Percentiles rank a stretch among this genome's conserved stretches.
phyloP scores from a whole-genome alignment of 225 moss, liverwort and hornwort species.

The Antitrichia curtipendula region DNA sequence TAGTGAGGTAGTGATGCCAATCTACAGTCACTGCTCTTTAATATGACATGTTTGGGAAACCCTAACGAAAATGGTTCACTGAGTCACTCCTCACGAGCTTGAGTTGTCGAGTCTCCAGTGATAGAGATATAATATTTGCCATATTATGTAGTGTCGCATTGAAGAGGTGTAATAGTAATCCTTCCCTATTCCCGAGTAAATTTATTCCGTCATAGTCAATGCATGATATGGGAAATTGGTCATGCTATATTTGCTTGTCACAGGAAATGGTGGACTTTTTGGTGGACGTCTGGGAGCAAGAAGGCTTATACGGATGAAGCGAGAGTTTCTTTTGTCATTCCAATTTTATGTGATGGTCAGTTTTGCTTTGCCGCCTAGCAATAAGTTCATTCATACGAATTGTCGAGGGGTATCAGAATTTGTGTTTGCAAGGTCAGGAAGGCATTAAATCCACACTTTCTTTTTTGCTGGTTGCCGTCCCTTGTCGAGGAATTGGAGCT shows the following conservation, averaged over 20 bases:
- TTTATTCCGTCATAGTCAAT: not conserved
- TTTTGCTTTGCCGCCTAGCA: not conserved
- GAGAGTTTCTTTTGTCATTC: not conserved
- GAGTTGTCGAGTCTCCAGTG: not conserved
- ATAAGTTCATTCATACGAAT: not conserved
- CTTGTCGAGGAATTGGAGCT: not conserved
- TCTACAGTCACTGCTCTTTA: not conserved
- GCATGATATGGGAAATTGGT: not conserved
- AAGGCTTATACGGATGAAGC: constrained; percentile 20
- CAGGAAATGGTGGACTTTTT: constrained; percentile 44
- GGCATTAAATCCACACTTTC: not conserved
- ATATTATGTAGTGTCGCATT: not conserved
- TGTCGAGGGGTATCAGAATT: not conserved
- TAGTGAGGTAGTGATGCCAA: not conserved
- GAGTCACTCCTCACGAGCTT: not conserved
- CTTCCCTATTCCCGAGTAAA: not conserved
- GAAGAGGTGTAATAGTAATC: not conserved
- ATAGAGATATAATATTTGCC: not conserved
- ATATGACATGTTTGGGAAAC: not conserved
- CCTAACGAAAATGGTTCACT: not conserved
- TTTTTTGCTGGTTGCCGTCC: not conserved
- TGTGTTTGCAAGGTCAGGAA: not conserved
- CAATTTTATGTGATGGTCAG: not conserved
- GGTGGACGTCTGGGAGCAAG: constrained; percentile 32
- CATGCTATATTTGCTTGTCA: not conserved